A percentile compares a stretch with the other conserved stretches of the same genome.
Conservation (phyloP, 2,329 filamentous ascomycete genomes). For the Sphaceloma murrayae region DNA sequence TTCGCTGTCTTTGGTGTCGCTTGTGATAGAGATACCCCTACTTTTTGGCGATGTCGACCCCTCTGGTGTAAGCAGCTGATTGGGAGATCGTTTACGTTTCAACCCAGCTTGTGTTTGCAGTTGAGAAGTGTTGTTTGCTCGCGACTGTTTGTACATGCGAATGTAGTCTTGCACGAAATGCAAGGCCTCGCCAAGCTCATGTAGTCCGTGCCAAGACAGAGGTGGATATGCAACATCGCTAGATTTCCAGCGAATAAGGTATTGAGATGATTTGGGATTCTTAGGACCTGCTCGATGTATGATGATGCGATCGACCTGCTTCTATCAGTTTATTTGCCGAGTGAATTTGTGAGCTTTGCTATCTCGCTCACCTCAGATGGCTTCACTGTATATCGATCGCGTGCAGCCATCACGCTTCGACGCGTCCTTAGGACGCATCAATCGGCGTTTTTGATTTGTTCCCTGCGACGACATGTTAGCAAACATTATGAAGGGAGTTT, state of each 20-base stretch:
- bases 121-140: neutral
- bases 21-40: neutral
- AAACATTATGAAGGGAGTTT: neutral
- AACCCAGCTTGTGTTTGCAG: conserved; percentile 5
- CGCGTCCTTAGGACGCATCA: neutral
- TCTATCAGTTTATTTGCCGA: neutral
- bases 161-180: conserved; percentile 37
- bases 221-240: conserved; percentile 23
- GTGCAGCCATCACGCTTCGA: neutral
- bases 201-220: conserved; percentile 36
- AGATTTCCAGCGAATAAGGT: conserved; percentile 35
- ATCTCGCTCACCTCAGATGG: neutral
- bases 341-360: too few species aligned
- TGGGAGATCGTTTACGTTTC: conserved; percentile 25
- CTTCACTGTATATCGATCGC: conserved; percentile 5
- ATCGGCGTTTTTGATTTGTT: neutral
- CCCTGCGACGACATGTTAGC: neutral
- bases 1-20: neutral
- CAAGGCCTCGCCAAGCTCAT: conserved; percentile 33
- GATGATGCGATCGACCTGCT: conserved; percentile 10
- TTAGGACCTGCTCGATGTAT: conserved; percentile 1
- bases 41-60: conserved; percentile 5
- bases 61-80: conserved; percentile 22
- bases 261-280: conserved; percentile 25
- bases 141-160: conserved; percentile 20